Evolutionary conservation across 2,329 filamentous ascomycete genomes (phyloP), one percentile per base, ranked within the genome.

Genomic region (Beauveria sp.): DNA sequence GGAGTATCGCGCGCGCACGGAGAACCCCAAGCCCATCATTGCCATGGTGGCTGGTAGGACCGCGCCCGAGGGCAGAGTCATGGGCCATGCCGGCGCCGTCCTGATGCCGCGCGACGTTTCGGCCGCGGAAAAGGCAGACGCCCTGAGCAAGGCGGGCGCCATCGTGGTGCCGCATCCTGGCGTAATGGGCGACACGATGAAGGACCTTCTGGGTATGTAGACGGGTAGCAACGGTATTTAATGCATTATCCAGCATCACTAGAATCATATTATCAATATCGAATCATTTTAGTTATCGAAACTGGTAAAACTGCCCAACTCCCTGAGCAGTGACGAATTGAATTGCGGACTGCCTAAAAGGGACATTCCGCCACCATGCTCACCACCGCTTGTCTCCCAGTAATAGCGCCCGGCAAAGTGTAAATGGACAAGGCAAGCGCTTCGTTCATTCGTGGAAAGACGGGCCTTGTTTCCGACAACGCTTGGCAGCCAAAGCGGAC

Each of bases 31-130:
- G 78, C 86, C 79, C 62, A 79, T 76, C 28, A 63, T 89, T 68
- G 87, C 85, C 49, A 79, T 90, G 61, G 80, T 91, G 18, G 87
- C 85, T 12, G 88, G 88, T 1, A 73, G 82, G 63, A 80, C 84
- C 60, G 87, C 88, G 8, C 83, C 83, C 2, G 71, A 76, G 42
- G 84, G 84, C 0, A 80, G 80, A 43, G 80, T 87, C 7, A 91
- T 91, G 87, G 88, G 88, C 1, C 88, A 91, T 71, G 88, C 88
- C 2, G 88, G 88, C 24, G 88, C 88, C 3, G 83, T 87, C 72
- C 60, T 71, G 1, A 69, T 67, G 3, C 51, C 69, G 2, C 62
- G 70, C 8, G 74, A 76, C 48, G 64, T 69, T 0, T 66, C 72
- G 3, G 74, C 74, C 0, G 67, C 66, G 2, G 67, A 64, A 2